phyloP scores from a whole-genome alignment of 345 rosid species.

The Sisymbrium irio region DNA sequence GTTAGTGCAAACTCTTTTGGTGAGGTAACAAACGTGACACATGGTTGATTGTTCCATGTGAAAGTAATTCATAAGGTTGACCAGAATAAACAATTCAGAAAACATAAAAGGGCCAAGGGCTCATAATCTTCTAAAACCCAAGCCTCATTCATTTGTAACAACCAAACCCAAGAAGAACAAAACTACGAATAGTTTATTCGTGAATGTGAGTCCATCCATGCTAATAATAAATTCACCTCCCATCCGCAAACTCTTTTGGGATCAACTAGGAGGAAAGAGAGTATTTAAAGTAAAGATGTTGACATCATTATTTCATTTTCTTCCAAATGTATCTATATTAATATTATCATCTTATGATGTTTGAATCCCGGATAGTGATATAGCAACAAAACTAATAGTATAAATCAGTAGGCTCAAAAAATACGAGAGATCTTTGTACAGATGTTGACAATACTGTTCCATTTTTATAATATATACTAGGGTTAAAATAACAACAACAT shows the following conservation, averaged over 20 bases:
- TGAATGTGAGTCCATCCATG: neutral
- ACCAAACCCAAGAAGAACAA: neutral
- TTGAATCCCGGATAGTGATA: neutral
- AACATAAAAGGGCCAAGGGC: neutral
- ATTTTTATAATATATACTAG: neutral
- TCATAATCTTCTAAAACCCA: neutral
- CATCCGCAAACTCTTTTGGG: neutral
- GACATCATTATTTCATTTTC: neutral
- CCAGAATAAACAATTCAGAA: too few relatives aligned
- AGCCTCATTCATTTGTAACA: slow-evolving; percentile 7
- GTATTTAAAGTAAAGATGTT: neutral
- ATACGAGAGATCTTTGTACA: neutral
- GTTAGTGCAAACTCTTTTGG: neutral
- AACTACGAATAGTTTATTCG: neutral
- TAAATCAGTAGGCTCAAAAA: neutral
- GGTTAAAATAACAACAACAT: neutral
- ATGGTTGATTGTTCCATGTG: neutral
- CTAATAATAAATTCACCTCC: neutral
- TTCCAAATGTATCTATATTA: neutral
- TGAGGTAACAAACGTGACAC: neutral
- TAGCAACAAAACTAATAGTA: neutral
- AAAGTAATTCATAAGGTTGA: neutral
- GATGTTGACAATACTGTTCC: neutral
- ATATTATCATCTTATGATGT: neutral
- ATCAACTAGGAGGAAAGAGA: slow-evolving; percentile 10